Evolutionary conservation across 768 basidiomycete species (phyloP), one percentile per base, ranked within the genome.

Genomic region (Chalciporus chontae): DNA sequence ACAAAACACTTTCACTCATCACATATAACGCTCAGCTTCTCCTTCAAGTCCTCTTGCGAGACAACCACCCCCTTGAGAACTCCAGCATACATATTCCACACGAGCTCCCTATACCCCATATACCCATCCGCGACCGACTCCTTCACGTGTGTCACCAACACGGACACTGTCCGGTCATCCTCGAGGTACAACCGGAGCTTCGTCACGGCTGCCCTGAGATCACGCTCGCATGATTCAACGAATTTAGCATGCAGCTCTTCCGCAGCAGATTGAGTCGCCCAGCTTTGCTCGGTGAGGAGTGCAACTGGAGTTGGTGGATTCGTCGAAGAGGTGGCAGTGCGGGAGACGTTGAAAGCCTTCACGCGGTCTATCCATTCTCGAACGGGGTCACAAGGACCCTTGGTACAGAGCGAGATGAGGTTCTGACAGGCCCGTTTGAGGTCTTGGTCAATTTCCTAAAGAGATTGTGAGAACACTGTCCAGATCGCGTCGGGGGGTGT

Each of bases 391-490:
- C 82, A 82, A 21, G 89, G 75, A 0, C 73, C 66, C 34, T 74
- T 69, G 8, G 83, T 75, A 53, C 84, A 84, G 13, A 78, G 68
- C 3, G 75, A 68, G 50, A 98, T 95, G 32, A 92, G 77, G 36
- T 83, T 81, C 71, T 95, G 92, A 69, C 94, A 98, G 0, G 84
- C 85, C 15, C 75, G 74, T 61, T 92, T 90, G 24, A 97, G 80
- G 26, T 87, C 87, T 42, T 84, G 77, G 69, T 97, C 95, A 57
- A 96, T 87, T 51, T 85, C 86, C 90, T 94, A 65, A n/a, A n/a
- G 34, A 23, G 29, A 40, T 14, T n/a, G 47, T 50, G 14, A 41
- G 24, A 43, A 31, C 2, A 9, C 4, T 21, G 29, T 11, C 29
- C 7, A 31, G 9, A 31, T 9, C 29, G 9, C 9, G 10, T 9